Evolutionary conservation across 1,284 basidiomycete genomes (phyloP), one percentile per base, ranked within the genome.

Genomic region (Gymnopus androsaceus): DNA sequence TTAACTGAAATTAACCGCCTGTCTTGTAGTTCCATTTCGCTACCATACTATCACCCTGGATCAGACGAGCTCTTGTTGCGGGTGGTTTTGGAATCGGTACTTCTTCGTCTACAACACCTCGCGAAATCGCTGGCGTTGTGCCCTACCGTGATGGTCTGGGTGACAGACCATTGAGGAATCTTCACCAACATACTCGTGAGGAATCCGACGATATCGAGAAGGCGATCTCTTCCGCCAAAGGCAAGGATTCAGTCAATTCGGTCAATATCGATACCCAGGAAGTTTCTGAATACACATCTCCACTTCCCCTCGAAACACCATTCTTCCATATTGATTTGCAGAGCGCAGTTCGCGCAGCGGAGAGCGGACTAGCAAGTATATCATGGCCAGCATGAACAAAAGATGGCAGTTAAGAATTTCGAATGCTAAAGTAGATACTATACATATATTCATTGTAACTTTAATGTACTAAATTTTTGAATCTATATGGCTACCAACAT

Each of bases 21-120:
- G 37, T 36, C 36, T 45, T 52, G 25, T 57, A 91, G 80, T 95
- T 94, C 78, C 92, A 95, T 74, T 95, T 96, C 69, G 88, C 91
- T 8, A 84, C 85, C 25, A 82, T 98, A 53, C 82, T 95, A 53
- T 95, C 93, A 0, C 94, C 95, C 0, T 98, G 96, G 96, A 94
- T 95, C 56, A 86, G 91, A 56, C 88, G 94, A 48, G 93, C 92
- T 2, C 82, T 97, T 45, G 79, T 93, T 60, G 93, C 92, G 12
- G 94, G 88, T 54, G 92, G 92, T 1, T 96, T 97, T 67, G 94
- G 94, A 5, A 78, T 76, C 23, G 84, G 88, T 5, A 63, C 68
- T 3, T 68, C 77, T 1, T 64, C 77, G 11, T 72, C 75, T 5
- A 70, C 70, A 31, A 60, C 72, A 4, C 79, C 79, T 3, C 74